A percentile compares a stretch with the other conserved stretches of the same genome.
These are phyloP conservation scores for Rhododendron griersonianum DNA, from an alignment of 148 eudicot genomes.

Conservation along the genomic window DNA sequence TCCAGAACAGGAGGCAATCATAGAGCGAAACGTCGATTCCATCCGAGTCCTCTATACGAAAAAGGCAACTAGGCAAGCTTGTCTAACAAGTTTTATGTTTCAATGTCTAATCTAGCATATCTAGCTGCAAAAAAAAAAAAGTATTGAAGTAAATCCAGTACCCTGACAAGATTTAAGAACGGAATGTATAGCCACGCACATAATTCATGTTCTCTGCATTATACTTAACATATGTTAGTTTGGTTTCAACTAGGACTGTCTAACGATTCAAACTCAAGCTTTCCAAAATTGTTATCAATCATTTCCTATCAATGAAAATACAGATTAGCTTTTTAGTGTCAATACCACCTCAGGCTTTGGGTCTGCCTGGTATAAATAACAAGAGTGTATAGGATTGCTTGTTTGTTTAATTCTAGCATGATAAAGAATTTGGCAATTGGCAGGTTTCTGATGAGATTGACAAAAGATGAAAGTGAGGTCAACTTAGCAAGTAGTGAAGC, in stretches of 20 bases:
- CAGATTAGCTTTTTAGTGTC: background rate
- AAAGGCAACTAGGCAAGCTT: background rate
- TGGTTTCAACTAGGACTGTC: background rate
- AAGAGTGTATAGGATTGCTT: background rate
- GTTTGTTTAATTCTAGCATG: background rate
- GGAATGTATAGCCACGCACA: background rate
- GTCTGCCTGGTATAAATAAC: background rate
- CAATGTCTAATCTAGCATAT: background rate
- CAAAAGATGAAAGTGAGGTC: constrained; percentile 63
- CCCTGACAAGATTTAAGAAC: background rate
- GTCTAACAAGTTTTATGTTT: background rate
- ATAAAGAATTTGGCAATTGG: constrained; percentile 10
- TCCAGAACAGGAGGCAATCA: background rate
- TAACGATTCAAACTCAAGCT: background rate
- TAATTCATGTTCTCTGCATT: background rate
- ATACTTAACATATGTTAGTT: background rate
- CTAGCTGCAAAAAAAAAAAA: background rate
- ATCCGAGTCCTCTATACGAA: background rate
- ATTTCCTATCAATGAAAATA: background rate
- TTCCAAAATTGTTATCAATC: background rate
- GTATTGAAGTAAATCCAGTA: background rate
- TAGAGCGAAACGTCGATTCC: background rate
- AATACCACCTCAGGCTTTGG: background rate
- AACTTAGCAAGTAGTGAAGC: constrained; percentile 76
- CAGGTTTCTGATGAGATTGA: constrained; percentile 87